Evolutionary conservation across 2,329 filamentous ascomycete species (phyloP).

Genomic region (Emydomyces testavorans): DNA sequence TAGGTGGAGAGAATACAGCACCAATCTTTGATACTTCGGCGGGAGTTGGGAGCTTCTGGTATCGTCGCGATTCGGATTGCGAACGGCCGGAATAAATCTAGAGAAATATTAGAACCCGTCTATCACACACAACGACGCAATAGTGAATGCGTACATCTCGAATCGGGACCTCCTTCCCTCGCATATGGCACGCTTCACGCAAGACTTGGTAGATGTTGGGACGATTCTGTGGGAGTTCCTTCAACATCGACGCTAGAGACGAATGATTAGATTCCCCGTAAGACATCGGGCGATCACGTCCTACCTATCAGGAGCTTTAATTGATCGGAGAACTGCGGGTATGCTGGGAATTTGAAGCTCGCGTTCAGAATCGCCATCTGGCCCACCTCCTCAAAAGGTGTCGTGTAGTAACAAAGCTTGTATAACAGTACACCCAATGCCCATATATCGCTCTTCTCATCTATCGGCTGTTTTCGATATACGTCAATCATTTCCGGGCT

Average conservation of each 20-base stretch:
- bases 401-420: conserved; percentile 98
- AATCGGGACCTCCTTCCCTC: conserved; percentile 73
- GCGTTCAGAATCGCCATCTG: conserved; percentile 96
- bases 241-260: conserved; percentile 67
- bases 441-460: conserved; percentile 99
- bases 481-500: conserved; percentile 99
- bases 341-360: conserved; percentile 78
- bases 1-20: conserved; percentile 66
- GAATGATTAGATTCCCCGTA: conserved; percentile 7
- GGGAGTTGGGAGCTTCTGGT: conserved; percentile 48
- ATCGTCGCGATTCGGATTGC: conserved; percentile 51
- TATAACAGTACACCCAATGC: conserved; percentile 88
- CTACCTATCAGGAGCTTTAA: conserved; percentile 82
- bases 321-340: conserved; percentile 80
- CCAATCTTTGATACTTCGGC: conserved; percentile 55
- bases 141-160: conserved; percentile 58
- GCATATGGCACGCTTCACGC: conserved; percentile 76
- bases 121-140: not conserved
- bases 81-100: conserved; percentile 61
- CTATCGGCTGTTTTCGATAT: conserved; percentile 88
- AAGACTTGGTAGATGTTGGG: conserved; percentile 94
- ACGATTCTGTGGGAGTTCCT: conserved; percentile 63
- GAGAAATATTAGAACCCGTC: conserved; percentile 5
- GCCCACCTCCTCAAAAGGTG: conserved; percentile 93
- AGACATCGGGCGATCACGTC: conserved; percentile 18